Evolutionary conservation across 2,329 filamentous ascomycete species (phyloP).

Genomic region (Venturia nashicola): DNA sequence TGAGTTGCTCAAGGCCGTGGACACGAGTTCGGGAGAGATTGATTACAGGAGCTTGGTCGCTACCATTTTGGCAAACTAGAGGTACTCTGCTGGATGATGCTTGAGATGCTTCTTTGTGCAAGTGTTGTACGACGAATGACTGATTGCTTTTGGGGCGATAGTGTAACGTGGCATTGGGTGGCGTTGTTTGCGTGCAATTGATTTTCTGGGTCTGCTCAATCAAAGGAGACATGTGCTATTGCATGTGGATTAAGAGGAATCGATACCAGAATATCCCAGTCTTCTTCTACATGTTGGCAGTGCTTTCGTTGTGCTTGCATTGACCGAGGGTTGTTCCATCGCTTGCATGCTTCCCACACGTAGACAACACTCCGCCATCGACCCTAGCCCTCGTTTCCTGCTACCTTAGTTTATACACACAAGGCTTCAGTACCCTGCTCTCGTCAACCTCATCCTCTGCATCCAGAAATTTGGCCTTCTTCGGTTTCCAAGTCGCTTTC

Average conservation of each 20-base stretch:
- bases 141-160: neutral
- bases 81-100: neutral
- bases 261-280: neutral
- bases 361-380: neutral
- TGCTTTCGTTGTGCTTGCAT: neutral
- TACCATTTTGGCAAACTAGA: constrained; percentile 27
- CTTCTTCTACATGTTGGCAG: neutral
- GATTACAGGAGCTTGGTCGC: constrained; percentile 58
- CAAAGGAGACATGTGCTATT: neutral
- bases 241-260: neutral
- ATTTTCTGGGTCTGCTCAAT: neutral
- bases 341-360: neutral
- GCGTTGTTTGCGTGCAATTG: neutral
- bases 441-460: constrained; percentile 48
- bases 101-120: neutral
- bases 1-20: constrained; percentile 95
- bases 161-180: neutral
- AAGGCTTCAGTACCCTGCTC: constrained; percentile 75
- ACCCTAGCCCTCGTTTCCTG: too few species aligned
- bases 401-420: constrained; percentile 82
- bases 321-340: neutral
- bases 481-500: constrained; percentile 22
- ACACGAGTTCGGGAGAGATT: constrained; percentile 90
- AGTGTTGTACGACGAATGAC: neutral
- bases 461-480: constrained; percentile 39